These are phyloP conservation scores for Xylariaceae sp. DNA, from an alignment of 2,329 filamentous ascomycete genomes.

Conservation along the genomic window DNA sequence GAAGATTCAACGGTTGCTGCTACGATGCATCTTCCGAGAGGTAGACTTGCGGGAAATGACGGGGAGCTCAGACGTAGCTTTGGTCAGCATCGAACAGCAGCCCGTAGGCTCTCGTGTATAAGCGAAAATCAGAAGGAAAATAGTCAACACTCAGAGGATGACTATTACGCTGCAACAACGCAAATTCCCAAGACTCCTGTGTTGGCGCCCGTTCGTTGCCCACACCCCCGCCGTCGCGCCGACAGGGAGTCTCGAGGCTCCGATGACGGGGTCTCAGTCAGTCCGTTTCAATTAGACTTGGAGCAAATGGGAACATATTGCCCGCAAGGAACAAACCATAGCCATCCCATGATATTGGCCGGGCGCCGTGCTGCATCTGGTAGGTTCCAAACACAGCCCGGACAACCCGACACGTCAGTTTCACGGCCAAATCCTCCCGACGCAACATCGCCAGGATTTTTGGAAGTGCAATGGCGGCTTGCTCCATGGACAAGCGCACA, in stretches of 20 bases:
- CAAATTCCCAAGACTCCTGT: constrained; percentile 7
- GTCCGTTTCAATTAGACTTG: constrained; percentile 14
- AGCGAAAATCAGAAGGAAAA: constrained; percentile 18
- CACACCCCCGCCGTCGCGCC: constrained; percentile 11
- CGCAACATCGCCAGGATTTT: neutral
- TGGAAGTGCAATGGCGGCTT: constrained; percentile 8
- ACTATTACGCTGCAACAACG: constrained; percentile 8
- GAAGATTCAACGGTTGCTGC: constrained; percentile 10
- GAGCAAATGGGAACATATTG: constrained; percentile 10
- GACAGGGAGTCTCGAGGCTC: constrained; percentile 15
- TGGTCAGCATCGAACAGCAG: constrained; percentile 7
- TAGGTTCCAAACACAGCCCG: neutral
- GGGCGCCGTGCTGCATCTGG: constrained; percentile 10
- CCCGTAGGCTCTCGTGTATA: constrained; percentile 13
- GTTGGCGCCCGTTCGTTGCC: constrained; percentile 11
- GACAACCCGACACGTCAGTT: neutral
- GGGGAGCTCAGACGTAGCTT: neutral
- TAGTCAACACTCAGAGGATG: constrained; percentile 22
- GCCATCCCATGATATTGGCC: constrained; percentile 14
- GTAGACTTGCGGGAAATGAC: constrained; percentile 13
- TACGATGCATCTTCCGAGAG: constrained; percentile 7
- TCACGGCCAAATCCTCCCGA: neutral
- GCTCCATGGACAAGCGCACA: constrained; percentile 1
- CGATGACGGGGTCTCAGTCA: constrained; percentile 17
- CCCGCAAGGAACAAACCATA: constrained; percentile 11